A percentile compares a stretch with the other conserved stretches of the same genome.
Evolutionary conservation across 768 basidiomycete genomes (phyloP).

Genomic region (Leccinum rimulosum): DNA sequence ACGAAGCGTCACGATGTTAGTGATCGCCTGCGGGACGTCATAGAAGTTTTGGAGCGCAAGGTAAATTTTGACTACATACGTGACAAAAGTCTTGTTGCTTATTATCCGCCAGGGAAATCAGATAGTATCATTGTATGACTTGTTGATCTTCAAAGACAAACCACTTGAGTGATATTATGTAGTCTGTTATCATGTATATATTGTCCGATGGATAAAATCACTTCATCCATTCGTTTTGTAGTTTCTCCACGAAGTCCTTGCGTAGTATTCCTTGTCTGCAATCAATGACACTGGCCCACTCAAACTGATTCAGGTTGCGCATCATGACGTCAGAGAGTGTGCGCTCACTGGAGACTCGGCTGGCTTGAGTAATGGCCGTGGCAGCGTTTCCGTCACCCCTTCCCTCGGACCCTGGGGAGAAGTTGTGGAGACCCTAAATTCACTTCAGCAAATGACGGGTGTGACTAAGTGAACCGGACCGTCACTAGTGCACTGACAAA

Average conservation of each 20-base stretch:
- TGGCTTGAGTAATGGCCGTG: too few species aligned
- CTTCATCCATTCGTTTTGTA: not conserved
- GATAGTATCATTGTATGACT: conserved; percentile 86
- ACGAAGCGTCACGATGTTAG: conserved; percentile 84
- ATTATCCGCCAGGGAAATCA: conserved; percentile 71
- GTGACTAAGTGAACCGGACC: not conserved
- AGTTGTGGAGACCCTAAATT: conserved; percentile 80
- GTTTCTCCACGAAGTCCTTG: not conserved
- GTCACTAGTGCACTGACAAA: not conserved
- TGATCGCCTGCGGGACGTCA: conserved; percentile 84
- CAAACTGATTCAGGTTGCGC: too few species aligned
- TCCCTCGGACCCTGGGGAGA: too few species aligned
- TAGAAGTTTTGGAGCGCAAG: conserved; percentile 91
- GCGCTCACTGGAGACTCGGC: too few species aligned
- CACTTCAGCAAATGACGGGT: conserved; percentile 60
- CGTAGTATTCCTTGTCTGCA: not conserved
- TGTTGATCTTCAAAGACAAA: conserved; percentile 75
- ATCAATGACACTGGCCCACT: not conserved
- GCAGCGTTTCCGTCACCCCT: too few species aligned
- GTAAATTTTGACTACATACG: conserved; percentile 37
- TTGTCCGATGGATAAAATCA: not conserved
- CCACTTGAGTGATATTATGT: conserved; percentile 26
- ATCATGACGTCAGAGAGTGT: too few species aligned
- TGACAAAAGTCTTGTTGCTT: not conserved
- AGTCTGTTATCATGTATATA: conserved; percentile 4